These are phyloP conservation scores for Diaporthe longicolla DNA, from an alignment of 2,329 filamentous ascomycete species.

Conservation along the genomic window DNA sequence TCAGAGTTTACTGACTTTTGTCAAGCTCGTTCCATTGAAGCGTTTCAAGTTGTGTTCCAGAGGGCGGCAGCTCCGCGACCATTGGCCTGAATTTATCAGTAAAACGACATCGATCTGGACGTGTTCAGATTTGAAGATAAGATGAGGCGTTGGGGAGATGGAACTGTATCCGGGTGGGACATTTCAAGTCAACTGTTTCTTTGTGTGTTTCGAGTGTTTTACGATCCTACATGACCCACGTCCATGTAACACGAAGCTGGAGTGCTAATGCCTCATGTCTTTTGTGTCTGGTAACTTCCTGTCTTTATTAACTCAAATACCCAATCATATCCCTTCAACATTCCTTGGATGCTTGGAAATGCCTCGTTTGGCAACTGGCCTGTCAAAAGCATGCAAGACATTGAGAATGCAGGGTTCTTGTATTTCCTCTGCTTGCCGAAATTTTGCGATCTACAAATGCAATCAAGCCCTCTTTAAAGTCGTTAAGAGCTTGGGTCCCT, in stretches of 20 bases:
- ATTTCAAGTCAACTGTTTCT: not conserved
- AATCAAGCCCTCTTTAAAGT: no score
- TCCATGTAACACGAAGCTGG: conserved; percentile 13
- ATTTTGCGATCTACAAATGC: no score
- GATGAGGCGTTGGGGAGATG: not conserved
- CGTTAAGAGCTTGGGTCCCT: no score
- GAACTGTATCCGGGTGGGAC: not conserved
- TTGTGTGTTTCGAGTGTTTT: not conserved
- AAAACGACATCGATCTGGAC: not conserved
- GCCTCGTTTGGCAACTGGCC: not conserved
- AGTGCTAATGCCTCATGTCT: not conserved
- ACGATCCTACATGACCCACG: not conserved
- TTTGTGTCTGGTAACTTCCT: not conserved
- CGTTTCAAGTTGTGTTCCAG: not conserved
- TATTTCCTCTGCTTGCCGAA: no score
- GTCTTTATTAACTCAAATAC: conserved; percentile 26
- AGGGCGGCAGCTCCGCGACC: not conserved
- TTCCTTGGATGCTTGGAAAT: not conserved
- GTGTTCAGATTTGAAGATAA: not conserved
- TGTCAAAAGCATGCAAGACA: no score
- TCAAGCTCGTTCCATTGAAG: not conserved
- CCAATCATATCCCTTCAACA: not conserved
- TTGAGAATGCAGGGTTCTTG: not conserved
- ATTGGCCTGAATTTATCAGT: no score
- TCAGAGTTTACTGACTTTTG: not conserved